Percentiles rank a stretch among this genome's conserved stretches.
These are phyloP conservation scores for Carnegiea gigantea DNA, from an alignment of 179 eudicot species.

Conservation along the genomic window DNA sequence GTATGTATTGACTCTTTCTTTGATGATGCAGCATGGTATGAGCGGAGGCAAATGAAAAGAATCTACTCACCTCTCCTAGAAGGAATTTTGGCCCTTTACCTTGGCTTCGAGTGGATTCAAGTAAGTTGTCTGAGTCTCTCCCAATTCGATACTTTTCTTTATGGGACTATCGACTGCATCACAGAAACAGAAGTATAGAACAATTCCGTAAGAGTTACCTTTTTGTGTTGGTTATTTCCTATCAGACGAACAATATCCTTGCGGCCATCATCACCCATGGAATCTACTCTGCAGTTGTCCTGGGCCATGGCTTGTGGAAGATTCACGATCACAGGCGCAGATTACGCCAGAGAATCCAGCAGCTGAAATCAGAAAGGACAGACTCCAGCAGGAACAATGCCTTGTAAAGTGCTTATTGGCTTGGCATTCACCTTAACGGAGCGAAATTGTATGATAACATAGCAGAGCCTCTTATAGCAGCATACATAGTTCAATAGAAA, in stretches of 20 bases:
- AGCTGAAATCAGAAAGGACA: conserved; percentile 53
- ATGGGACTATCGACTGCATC: too few relatives aligned
- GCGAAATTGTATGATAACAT: conserved; percentile 21
- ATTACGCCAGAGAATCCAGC: conserved; percentile 69
- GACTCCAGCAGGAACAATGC: conserved; percentile 16
- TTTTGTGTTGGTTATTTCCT: conserved; percentile 1
- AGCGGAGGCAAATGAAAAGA: conserved; percentile 90
- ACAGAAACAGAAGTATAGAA: too few relatives aligned
- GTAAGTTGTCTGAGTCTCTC: conserved; percentile 29
- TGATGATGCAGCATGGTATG: conserved; percentile 80
- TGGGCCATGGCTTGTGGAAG: conserved; percentile 95
- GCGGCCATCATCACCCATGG: conserved; percentile 95
- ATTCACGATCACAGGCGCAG: conserved; percentile 76
- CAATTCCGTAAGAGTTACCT: not conserved
- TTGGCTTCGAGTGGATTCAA: conserved; percentile 97
- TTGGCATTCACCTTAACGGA: not conserved
- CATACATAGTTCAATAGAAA: conserved; percentile 3
- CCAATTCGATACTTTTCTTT: too few relatives aligned
- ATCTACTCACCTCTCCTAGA: conserved; percentile 93
- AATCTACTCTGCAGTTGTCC: conserved; percentile 84
- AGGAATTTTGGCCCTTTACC: conserved; percentile 85
- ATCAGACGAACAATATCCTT: conserved; percentile 73
- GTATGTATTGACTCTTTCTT: not conserved
- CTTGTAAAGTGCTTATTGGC: conserved; percentile 18
- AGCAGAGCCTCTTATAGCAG: conserved; percentile 13